Evolutionary conservation across 805 yeast genomes (phyloP), one percentile per base, ranked within the genome.

Genomic region (Pichia gijzeniarum): DNA sequence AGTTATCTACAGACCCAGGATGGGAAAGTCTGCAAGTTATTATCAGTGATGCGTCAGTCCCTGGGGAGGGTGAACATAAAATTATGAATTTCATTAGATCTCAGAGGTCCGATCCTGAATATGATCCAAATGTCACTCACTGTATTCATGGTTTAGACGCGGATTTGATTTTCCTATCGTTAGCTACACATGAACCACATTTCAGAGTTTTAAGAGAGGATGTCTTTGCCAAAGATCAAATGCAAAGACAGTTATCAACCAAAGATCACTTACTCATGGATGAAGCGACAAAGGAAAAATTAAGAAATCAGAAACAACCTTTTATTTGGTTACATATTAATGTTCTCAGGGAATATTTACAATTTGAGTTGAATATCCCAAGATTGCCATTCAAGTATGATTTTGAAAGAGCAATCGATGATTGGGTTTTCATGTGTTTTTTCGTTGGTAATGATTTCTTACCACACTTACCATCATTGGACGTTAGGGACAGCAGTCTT

Each of bases 61-160:
- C 99, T 1, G 99, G 99, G 51, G 99, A 93, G 73, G 99, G 99
- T 61, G 99, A 93, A 65, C 99, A 93, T 69, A 93, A 93, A 64
- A 82, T 93, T 56, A 93, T 93, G 99, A 89, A 85, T 57, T 93
- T 90, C 61, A 85, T 93, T 47, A 78, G 99, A 58, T 77, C 86
- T 35, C 98, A 90, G 62, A 74, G 98, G 54, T 76, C 84, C 35
- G 93, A 85, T 55, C 86, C 95, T 0, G 80, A 81, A 59, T 86
- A 91, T 64, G 77, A 87, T 59, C 96, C 98, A 43, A 91, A 93
- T 62, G 90, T 96, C 1, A 74, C 80, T n/a, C 99, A 93, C 64
- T 87, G 95, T 63, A 90, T 93, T 47, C 95, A 93, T 64, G 99
- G 99, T 27, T 72, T 93, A 53, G 99, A 93, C 71, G 99, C 99